Evolutionary conservation across 768 basidiomycete genomes (phyloP).

Genomic region (Phallus indusiatus): DNA sequence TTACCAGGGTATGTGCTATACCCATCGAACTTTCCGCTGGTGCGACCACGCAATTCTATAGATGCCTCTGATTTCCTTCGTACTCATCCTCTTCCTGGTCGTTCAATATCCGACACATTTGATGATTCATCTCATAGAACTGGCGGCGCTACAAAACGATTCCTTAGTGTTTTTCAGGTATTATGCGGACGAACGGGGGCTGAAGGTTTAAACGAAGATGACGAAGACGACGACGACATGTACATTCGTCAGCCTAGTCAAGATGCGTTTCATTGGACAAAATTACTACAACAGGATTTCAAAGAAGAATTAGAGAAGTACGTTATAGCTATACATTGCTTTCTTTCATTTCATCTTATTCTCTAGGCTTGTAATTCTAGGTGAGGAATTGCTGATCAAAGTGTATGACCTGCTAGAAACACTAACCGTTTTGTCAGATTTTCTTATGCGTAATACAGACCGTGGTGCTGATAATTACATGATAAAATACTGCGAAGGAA

Average conservation of each 20-base stretch:
- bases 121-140: conserved; percentile 76
- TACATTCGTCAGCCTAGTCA: conserved; percentile 4
- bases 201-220: conserved; percentile 59
- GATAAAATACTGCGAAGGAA: conserved; percentile 83
- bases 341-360: conserved; percentile 11
- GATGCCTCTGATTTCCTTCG: conserved; percentile 85
- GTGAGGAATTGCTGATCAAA: conserved; percentile 28
- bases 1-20: conserved; percentile 45
- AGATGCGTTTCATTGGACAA: conserved; percentile 74
- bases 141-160: conserved; percentile 56
- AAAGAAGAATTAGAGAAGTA: conserved; percentile 85
- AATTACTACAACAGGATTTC: conserved; percentile 68
- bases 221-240: conserved; percentile 57
- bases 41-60: conserved; percentile 16
- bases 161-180: conserved; percentile 59
- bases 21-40: background rate
- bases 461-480: conserved; percentile 85
- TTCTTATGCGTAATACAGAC: conserved; percentile 89
- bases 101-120: conserved; percentile 75
- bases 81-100: conserved; percentile 82
- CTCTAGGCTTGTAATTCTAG: conserved; percentile 70
- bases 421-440: conserved; percentile 38
- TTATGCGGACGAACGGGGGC: conserved; percentile 82
- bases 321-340: conserved; percentile 17
- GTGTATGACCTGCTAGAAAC: background rate